These are phyloP conservation scores for Blastosporella zonata DNA, from an alignment of 1,284 basidiomycete genomes.

Conservation along the genomic window DNA sequence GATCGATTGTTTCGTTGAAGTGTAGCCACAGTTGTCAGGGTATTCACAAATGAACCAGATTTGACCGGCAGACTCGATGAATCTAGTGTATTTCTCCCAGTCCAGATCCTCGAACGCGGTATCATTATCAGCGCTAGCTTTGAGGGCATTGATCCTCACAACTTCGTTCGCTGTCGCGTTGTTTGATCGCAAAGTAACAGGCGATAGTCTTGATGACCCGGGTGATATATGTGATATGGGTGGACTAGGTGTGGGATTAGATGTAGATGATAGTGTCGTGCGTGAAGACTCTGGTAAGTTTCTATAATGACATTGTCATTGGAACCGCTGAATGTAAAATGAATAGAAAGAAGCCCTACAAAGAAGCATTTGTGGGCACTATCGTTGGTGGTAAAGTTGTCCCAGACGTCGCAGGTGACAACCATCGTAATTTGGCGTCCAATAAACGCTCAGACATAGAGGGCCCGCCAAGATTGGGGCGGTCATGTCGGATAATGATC, in stretches of 20 bases:
- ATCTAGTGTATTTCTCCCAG: slow-evolving; percentile 11
- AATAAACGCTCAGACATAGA: neutral
- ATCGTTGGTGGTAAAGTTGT: neutral
- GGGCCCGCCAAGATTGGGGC: neutral
- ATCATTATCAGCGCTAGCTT: neutral
- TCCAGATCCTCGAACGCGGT: neutral
- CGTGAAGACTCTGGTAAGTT: neutral
- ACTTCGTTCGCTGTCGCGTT: neutral
- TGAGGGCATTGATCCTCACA: neutral
- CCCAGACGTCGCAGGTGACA: neutral
- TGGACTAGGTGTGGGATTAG: neutral
- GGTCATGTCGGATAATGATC: slow-evolving; percentile 20
- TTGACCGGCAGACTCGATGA: slow-evolving; percentile 5
- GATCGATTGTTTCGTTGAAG: slow-evolving; percentile 61
- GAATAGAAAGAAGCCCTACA: neutral
- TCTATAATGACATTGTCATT: neutral
- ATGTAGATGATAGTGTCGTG: neutral
- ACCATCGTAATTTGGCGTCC: neutral
- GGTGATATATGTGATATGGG: neutral
- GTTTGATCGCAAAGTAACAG: neutral
- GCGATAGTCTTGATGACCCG: neutral
- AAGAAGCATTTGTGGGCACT: neutral
- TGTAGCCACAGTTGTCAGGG: slow-evolving; percentile 42
- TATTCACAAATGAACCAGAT: slow-evolving; percentile 19
- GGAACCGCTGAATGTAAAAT: neutral